Evolutionary conservation across 2,329 filamentous ascomycete species (phyloP).

Genomic region (Hypomyces perniciosus): DNA sequence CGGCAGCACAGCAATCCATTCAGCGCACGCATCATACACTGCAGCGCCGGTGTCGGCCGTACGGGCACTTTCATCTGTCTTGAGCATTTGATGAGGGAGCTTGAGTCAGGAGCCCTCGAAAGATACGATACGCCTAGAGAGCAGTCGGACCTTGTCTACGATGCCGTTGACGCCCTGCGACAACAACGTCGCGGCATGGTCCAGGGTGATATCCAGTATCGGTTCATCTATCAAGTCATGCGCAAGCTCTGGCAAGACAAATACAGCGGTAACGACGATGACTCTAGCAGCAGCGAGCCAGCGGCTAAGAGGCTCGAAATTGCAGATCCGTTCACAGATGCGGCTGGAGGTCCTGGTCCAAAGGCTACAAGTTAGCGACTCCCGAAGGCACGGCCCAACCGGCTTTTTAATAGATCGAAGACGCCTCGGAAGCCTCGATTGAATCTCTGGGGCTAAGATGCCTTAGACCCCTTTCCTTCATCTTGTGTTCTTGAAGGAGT

Average conservation of each 20-base stretch:
- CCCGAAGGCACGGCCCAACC: background rate
- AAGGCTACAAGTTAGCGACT: constrained; percentile 11
- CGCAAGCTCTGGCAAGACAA: constrained; percentile 66
- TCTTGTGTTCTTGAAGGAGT: no score
- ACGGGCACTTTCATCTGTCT: constrained; percentile 94
- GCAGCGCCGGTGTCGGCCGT: constrained; percentile 87
- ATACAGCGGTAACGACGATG: constrained; percentile 39
- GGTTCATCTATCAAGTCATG: constrained; percentile 84
- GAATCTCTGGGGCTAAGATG: no score
- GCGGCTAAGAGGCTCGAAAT: constrained; percentile 50
- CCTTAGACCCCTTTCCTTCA: no score
- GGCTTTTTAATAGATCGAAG: no score
- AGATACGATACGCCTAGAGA: constrained; percentile 31
- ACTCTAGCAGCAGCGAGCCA: constrained; percentile 33
- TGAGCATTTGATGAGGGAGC: constrained; percentile 81
- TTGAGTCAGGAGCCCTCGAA: constrained; percentile 66
- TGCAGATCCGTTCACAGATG: constrained; percentile 35
- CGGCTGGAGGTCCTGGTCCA: background rate
- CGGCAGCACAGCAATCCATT: constrained; percentile 48
- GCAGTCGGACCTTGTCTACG: constrained; percentile 61
- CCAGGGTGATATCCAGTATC: constrained; percentile 76
- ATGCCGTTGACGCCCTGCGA: constrained; percentile 72
- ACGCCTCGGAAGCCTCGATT: no score
- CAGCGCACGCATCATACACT: constrained; percentile 72
- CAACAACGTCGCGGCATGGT: constrained; percentile 95